Evolutionary conservation across 768 basidiomycete species (phyloP).

Genomic region (Boletus sp.): DNA sequence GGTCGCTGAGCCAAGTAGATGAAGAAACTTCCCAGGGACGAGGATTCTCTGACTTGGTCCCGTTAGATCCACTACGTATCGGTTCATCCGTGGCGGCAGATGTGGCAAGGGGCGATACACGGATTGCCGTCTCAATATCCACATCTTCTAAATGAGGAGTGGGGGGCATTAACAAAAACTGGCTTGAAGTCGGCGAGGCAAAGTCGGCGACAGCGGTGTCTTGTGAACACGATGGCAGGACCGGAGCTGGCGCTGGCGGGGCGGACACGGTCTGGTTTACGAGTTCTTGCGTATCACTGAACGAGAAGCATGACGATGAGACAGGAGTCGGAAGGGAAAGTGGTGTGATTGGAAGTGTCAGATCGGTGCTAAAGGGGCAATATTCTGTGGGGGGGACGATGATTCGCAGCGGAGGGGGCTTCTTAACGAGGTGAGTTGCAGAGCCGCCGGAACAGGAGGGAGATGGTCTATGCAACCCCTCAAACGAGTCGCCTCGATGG

Average conservation of each 20-base stretch:
- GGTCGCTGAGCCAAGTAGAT: conserved; percentile 32
- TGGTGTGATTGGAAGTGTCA: conserved; percentile 30
- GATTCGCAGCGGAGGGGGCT: conserved; percentile 26
- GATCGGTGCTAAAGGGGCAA: conserved; percentile 32
- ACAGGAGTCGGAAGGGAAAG: conserved; percentile 24
- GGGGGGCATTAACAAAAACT: conserved; percentile 27
- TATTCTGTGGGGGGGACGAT: conserved; percentile 32
- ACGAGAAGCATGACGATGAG: conserved; percentile 28
- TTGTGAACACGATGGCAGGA: conserved; percentile 3
- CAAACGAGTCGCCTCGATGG: conserved; percentile 14
- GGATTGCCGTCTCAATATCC: conserved; percentile 8
- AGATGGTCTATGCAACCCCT: conserved; percentile 4
- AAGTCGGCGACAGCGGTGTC: conserved; percentile 11
- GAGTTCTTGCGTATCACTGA: conserved; percentile 14
- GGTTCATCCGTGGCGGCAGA: conserved; percentile 3
- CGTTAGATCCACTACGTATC: conserved; percentile 3
- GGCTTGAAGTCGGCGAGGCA: conserved; percentile 28
- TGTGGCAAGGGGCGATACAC: conserved; percentile 11
- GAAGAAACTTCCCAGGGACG: conserved; percentile 19
- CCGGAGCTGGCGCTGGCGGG: conserved; percentile 8
- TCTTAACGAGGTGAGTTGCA: conserved; percentile 15
- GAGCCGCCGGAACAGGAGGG: conserved; percentile 3
- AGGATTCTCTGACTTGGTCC: conserved; percentile 14
- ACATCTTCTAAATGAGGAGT: conserved; percentile 15
- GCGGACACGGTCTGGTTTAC: conserved; percentile 3